Conservation (phyloP, 2,329 filamentous ascomycete genomes). For the Rutstroemia sp. region DNA sequence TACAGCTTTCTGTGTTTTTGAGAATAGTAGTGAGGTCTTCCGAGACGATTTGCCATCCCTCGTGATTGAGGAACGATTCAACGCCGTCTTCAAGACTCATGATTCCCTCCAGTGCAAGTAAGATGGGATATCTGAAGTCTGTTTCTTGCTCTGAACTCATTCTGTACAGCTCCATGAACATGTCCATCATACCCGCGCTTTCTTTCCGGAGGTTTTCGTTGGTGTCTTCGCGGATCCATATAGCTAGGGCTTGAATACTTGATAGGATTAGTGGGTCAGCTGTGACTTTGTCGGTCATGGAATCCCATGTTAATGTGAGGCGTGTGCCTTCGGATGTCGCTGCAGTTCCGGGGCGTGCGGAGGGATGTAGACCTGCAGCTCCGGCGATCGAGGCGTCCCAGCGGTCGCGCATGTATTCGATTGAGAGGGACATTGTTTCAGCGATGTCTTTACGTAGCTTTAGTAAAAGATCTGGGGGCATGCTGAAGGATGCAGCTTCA, state of each 20-base stretch:
- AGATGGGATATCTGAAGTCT: slow-evolving; percentile 49
- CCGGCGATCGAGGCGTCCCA: slow-evolving; percentile 61
- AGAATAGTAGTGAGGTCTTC: slow-evolving; percentile 42
- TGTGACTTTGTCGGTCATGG: slow-evolving; percentile 36
- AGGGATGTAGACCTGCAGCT: slow-evolving; percentile 52
- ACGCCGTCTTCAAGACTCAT: slow-evolving; percentile 36
- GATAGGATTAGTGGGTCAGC: slow-evolving; percentile 54
- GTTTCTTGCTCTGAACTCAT: slow-evolving; percentile 25
- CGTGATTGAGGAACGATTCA: slow-evolving; percentile 38
- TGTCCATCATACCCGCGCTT: slow-evolving; percentile 49
- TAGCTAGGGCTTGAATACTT: slow-evolving; percentile 47
- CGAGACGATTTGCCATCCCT: slow-evolving; percentile 47
- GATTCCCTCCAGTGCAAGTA: slow-evolving; percentile 54
- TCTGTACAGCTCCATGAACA: slow-evolving; percentile 56
- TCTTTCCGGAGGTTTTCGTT: slow-evolving; percentile 45
- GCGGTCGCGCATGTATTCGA: slow-evolving; percentile 62
- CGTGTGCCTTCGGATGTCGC: slow-evolving; percentile 38
- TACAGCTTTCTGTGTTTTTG: slow-evolving; percentile 13
- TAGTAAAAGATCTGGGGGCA: slow-evolving; percentile 52
- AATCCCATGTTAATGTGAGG: slow-evolving; percentile 51
- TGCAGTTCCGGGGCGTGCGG: slow-evolving; percentile 40
- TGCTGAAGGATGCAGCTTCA: slow-evolving; percentile 33
- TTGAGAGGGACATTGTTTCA: slow-evolving; percentile 54
- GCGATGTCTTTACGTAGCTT: slow-evolving; percentile 52
- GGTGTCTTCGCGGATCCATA: slow-evolving; percentile 66